Conservation (phyloP, 352 stramenopile species). For the Pythium scleroteichum region DNA sequence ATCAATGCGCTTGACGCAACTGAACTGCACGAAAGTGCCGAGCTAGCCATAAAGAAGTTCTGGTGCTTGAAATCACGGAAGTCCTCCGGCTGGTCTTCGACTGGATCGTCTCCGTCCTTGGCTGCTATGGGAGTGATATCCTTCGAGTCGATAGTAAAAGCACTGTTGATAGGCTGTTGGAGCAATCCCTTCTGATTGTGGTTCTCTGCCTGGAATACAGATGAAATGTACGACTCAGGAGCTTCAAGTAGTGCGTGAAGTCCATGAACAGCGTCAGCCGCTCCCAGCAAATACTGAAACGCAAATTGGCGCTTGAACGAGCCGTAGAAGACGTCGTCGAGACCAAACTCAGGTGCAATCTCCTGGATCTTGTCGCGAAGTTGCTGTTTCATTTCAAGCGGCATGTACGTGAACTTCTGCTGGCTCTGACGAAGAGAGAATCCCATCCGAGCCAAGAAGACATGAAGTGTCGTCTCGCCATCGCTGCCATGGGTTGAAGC, state of each 20-base stretch:
- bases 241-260: slow-evolving; percentile 94
- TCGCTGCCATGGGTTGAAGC: slow-evolving; percentile 30
- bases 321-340: slow-evolving; percentile 96
- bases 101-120: slow-evolving; percentile 27
- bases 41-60: slow-evolving; percentile 80
- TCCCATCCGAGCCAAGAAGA: slow-evolving; percentile 97
- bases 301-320: slow-evolving; percentile 94
- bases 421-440: slow-evolving; percentile 95
- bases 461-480: slow-evolving; percentile 81
- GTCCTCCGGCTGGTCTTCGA: slow-evolving; percentile 30
- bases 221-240: slow-evolving; percentile 62
- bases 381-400: slow-evolving; percentile 88
- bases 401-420: slow-evolving; percentile 97
- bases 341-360: slow-evolving; percentile 92
- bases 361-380: slow-evolving; percentile 92
- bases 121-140: slow-evolving; percentile 29
- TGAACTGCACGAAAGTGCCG: slow-evolving; percentile 65
- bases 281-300: slow-evolving; percentile 94
- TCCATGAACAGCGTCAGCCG: slow-evolving; percentile 94
- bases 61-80: slow-evolving; percentile 68
- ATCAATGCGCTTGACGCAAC: slow-evolving; percentile 80
- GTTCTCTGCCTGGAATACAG: slow-evolving; percentile 66
- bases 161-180: slow-evolving; percentile 41
- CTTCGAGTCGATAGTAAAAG: slow-evolving; percentile 43
- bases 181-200: slow-evolving; percentile 41